A percentile compares a stretch with the other conserved stretches of the same genome.
Evolutionary conservation across 2,329 filamentous ascomycete species (phyloP).

Genomic region (Epichloe amarillans): DNA sequence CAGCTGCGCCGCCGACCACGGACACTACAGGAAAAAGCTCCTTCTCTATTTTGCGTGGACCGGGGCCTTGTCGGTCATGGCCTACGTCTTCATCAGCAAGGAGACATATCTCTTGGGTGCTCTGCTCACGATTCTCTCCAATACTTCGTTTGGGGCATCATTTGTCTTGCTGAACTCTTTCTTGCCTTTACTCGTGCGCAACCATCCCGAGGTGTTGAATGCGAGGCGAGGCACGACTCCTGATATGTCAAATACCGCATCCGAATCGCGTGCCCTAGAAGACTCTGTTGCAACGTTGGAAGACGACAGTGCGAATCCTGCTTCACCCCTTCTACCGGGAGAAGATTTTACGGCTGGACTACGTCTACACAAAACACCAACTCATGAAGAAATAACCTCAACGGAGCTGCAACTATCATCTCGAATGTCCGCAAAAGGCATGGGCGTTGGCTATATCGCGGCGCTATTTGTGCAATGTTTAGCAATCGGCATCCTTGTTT

Average conservation of each 20-base stretch:
- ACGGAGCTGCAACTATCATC: slow-evolving; percentile 71
- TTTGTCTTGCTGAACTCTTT: slow-evolving; percentile 96
- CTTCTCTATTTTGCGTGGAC: slow-evolving; percentile 73
- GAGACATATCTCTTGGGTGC: slow-evolving; percentile 69
- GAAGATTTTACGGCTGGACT: slow-evolving; percentile 12
- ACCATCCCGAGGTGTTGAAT: slow-evolving; percentile 50
- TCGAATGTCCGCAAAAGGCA: slow-evolving; percentile 80
- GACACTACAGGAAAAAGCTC: slow-evolving; percentile 78
- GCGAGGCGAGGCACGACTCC: slow-evolving; percentile 15
- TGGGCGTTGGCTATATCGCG: slow-evolving; percentile 86
- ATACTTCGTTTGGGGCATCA: slow-evolving; percentile 87
- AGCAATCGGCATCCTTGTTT: slow-evolving; percentile 63
- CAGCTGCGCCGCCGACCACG: slow-evolving; percentile 90
- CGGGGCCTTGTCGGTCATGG: slow-evolving; percentile 74
- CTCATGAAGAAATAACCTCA: slow-evolving; percentile 39
- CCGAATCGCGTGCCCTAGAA: slow-evolving; percentile 23
- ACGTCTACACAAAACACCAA: slow-evolving; percentile 25
- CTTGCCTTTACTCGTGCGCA: slow-evolving; percentile 74
- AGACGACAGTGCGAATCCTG: slow-evolving; percentile 25
- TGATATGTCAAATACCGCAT: slow-evolving; percentile 17
- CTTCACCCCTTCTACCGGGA: slow-evolving; percentile 31
- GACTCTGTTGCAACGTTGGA: slow-evolving; percentile 19
- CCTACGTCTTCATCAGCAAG: slow-evolving; percentile 68
- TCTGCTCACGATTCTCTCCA: slow-evolving; percentile 75
- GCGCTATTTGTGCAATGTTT: slow-evolving; percentile 73